Percentiles rank a stretch among this genome's conserved stretches.
Conservation (phyloP, 148 eudicot species). For the Heliosperma pusillum region DNA sequence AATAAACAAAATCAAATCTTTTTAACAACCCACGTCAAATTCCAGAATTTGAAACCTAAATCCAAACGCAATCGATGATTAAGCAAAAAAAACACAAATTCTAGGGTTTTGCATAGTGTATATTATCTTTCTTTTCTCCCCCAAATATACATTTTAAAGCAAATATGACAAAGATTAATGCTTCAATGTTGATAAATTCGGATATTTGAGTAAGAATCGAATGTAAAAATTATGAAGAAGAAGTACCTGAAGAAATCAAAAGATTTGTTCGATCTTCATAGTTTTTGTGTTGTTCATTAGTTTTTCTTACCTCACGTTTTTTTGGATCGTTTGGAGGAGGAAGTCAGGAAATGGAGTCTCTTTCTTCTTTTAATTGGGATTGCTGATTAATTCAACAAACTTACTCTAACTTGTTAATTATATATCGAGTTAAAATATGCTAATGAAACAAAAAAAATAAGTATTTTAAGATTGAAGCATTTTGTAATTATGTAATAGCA, state of each 20-base stretch:
- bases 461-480: too few species aligned
- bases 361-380: neutral
- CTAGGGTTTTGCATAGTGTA: constrained; percentile 18
- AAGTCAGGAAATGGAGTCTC: neutral
- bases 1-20: constrained; percentile 10
- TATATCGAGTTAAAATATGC: too few species aligned
- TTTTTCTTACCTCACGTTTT: neutral
- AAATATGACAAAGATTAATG: neutral
- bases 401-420: neutral
- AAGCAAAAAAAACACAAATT: neutral
- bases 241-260: neutral
- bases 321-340: constrained; percentile 19
- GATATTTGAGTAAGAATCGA: neutral
- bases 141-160: constrained; percentile 5
- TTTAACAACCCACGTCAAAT: constrained; percentile 14
- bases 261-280: neutral
- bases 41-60: constrained; percentile 9
- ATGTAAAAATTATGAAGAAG: neutral
- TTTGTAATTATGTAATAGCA: too few species aligned
- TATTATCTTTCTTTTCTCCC: neutral
- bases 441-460: too few species aligned
- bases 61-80: neutral
- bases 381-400: neutral
- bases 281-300: neutral
- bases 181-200: neutral